A percentile compares a stretch with the other conserved stretches of the same genome.
Evolutionary conservation across 2,329 filamentous ascomycete species (phyloP).

Genomic region (Drechmeria coniospora): DNA sequence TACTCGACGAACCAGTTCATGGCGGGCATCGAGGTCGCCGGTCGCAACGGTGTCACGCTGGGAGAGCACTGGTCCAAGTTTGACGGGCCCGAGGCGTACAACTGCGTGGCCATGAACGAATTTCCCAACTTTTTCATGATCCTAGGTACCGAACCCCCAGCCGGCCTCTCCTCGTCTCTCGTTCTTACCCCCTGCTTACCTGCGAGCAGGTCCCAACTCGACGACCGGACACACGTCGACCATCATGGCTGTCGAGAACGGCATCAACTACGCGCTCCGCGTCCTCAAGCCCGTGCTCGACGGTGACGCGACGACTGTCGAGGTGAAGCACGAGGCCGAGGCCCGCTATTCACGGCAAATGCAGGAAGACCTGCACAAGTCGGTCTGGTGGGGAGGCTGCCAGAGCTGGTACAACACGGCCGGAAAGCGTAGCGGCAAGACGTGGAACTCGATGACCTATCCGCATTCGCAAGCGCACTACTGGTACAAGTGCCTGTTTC

Average conservation of each 20-base stretch:
- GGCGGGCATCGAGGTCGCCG: slow-evolving; percentile 35
- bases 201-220: slow-evolving; percentile 43
- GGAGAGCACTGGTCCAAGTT: slow-evolving; percentile 40
- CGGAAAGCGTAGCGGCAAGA: slow-evolving; percentile 8
- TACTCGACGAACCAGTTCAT: slow-evolving; percentile 41
- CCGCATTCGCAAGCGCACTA: slow-evolving; percentile 19
- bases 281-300: slow-evolving; percentile 35
- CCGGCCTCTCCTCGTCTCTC: no score
- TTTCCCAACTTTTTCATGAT: slow-evolving; percentile 54
- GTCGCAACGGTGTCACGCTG: slow-evolving; percentile 31
- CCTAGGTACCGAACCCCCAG: slow-evolving; percentile 24
- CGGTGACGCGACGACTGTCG: slow-evolving; percentile 13
- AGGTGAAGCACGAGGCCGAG: slow-evolving; percentile 20
- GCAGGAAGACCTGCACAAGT: slow-evolving; percentile 17
- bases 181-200: background rate
- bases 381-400: slow-evolving; percentile 20
- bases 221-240: slow-evolving; percentile 46
- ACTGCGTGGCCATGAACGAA: slow-evolving; percentile 38
- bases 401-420: slow-evolving; percentile 20
- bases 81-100: slow-evolving; percentile 48
- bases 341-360: slow-evolving; percentile 14
- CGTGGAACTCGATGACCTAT: slow-evolving; percentile 20
- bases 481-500: slow-evolving; percentile 22
- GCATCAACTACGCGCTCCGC: slow-evolving; percentile 42
- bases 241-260: slow-evolving; percentile 45